Conservation (phyloP, 805 yeast genomes). For the Nakazawaea populi region DNA sequence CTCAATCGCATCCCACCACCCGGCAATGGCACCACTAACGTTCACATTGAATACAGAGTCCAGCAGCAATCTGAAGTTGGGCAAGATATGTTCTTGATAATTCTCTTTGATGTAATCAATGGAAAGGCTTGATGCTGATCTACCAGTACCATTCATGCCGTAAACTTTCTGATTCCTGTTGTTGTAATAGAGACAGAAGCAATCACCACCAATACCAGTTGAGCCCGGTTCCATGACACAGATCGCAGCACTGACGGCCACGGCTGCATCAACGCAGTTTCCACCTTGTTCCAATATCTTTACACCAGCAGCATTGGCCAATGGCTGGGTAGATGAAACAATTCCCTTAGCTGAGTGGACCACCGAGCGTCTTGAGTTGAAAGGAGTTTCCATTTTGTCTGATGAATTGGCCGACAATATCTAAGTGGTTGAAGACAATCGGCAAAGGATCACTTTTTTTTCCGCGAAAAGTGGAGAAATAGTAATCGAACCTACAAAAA, state of each 20-base stretch:
- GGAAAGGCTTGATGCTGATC: conserved; percentile 47
- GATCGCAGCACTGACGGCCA: conserved; percentile 52
- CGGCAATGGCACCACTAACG: conserved; percentile 79
- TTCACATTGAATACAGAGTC: conserved; percentile 55
- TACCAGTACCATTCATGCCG: conserved; percentile 76
- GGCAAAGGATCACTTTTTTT: too few species aligned
- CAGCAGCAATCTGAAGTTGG: conserved; percentile 40
- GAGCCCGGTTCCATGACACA: conserved; percentile 54
- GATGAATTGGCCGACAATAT: too few species aligned
- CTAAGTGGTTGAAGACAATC: too few species aligned
- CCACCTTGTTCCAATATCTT: conserved; percentile 66
- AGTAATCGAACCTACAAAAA: too few species aligned
- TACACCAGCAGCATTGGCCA: conserved; percentile 71
- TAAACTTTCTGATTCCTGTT: conserved; percentile 41
- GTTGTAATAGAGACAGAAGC: conserved; percentile 58
- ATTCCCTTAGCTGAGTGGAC: conserved; percentile 71
- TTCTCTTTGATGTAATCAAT: conserved; percentile 40
- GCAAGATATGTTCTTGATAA: conserved; percentile 33
- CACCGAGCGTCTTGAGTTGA: conserved; percentile 61
- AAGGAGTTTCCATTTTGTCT: conserved; percentile 14
- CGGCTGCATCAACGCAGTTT: conserved; percentile 61
- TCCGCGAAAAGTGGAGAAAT: too few species aligned
- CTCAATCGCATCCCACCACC: conserved; percentile 67
- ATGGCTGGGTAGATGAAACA: conserved; percentile 70
- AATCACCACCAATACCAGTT: conserved; percentile 65